Evolutionary conservation across 1,139 yeast species (phyloP).

Genomic region (Pneumocystis carinii): DNA sequence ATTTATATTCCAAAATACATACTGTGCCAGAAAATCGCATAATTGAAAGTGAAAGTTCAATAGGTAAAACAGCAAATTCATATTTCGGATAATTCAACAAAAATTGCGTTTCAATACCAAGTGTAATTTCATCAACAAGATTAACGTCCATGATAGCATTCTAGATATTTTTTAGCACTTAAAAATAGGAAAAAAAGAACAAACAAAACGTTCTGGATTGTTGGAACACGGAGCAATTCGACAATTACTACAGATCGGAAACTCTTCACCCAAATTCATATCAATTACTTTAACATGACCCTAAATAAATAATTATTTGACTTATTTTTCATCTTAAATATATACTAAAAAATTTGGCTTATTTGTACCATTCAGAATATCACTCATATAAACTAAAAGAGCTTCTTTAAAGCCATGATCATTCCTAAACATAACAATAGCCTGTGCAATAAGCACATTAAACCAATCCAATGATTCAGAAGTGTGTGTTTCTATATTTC

Average conservation of each 20-base stretch:
- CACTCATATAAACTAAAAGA: conserved; percentile 60
- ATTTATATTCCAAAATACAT: conserved; percentile 1
- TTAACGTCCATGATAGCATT: conserved; percentile 94
- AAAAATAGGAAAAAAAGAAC: not conserved
- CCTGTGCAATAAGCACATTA: conserved; percentile 83
- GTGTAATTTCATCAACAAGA: conserved; percentile 70
- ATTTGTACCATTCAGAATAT: conserved; percentile 34
- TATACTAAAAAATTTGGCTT: conserved; percentile 56
- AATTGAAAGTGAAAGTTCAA: conserved; percentile 68
- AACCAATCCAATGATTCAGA: conserved; percentile 95
- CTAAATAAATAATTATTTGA: not conserved
- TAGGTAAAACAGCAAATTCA: conserved; percentile 58
- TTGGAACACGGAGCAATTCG: conserved; percentile 33
- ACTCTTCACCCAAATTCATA: conserved; percentile 86
- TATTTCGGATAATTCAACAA: conserved; percentile 76
- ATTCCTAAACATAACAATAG: conserved; percentile 66
- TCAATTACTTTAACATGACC: conserved; percentile 71
- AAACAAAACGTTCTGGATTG: conserved; percentile 27
- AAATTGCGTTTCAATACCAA: conserved; percentile 75
- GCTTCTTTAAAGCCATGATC: conserved; percentile 79
- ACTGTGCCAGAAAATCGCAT: conserved; percentile 82
- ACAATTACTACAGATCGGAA: conserved; percentile 89
- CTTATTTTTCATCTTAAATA: not conserved
- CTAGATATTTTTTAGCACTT: conserved; percentile 26
- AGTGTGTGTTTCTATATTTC: conserved; percentile 72